phyloP scores from a whole-genome alignment of 1,139 yeast genomes.

The Saccharomycopsis hybrid region DNA sequence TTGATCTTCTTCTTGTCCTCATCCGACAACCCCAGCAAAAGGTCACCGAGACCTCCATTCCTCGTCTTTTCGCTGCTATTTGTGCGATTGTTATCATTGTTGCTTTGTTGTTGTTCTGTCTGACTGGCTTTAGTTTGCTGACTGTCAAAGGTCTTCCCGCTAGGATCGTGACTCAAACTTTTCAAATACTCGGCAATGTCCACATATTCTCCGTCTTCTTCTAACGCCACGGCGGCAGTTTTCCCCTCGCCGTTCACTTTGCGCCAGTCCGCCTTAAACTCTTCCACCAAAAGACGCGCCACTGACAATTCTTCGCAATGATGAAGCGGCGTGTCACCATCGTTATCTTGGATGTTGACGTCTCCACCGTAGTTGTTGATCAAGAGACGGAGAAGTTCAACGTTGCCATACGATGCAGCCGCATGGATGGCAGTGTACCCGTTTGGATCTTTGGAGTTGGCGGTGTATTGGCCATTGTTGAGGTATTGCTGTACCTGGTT shows the following conservation, averaged over 20 bases:
- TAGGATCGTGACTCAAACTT: slow-evolving; percentile 36
- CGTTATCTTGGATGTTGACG: slow-evolving; percentile 72
- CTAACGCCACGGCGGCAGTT: slow-evolving; percentile 61
- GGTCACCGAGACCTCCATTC: background rate
- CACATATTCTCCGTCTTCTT: slow-evolving; percentile 55
- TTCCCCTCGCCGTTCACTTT: slow-evolving; percentile 65
- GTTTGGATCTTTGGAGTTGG: slow-evolving; percentile 78
- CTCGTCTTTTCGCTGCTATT: background rate
- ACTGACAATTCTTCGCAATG: slow-evolving; percentile 68
- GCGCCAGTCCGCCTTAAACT: slow-evolving; percentile 58
- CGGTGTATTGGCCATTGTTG: slow-evolving; percentile 44
- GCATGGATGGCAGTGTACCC: slow-evolving; percentile 98
- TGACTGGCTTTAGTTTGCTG: slow-evolving; percentile 8
- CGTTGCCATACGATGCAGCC: slow-evolving; percentile 88
- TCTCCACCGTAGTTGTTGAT: slow-evolving; percentile 60
- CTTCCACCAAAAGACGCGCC: slow-evolving; percentile 61
- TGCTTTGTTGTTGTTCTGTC: background rate
- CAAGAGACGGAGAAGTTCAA: slow-evolving; percentile 55
- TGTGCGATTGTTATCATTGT: no score
- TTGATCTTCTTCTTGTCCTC: slow-evolving; percentile 3
- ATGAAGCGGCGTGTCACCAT: slow-evolving; percentile 95
- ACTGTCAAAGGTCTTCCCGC: slow-evolving; percentile 19
- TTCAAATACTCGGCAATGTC: slow-evolving; percentile 64
- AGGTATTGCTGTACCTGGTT: slow-evolving; percentile 53
- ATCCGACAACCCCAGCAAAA: background rate